phyloP scores from a whole-genome alignment of 768 basidiomycete genomes.

The Hirschioporus abietinus region DNA sequence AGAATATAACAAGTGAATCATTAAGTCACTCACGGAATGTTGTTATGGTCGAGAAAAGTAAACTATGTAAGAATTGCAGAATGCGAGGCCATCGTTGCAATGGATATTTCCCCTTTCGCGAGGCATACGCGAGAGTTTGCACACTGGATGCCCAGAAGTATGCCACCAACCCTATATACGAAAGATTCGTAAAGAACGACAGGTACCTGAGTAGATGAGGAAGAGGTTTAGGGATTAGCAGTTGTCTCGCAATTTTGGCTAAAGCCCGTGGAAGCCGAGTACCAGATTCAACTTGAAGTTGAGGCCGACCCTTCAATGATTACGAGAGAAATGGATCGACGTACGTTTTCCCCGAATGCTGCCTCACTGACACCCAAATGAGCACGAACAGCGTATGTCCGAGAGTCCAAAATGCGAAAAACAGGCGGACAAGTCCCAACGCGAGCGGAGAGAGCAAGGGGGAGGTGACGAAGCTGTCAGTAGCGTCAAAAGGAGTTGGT shows the following conservation, averaged over 20 bases:
- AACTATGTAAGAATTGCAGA: constrained; percentile 52
- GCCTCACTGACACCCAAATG: constrained; percentile 28
- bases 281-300: no score
- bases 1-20: background rate
- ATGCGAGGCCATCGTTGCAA: constrained; percentile 54
- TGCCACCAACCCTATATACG: constrained; percentile 54
- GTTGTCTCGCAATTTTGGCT: background rate
- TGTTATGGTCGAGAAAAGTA: constrained; percentile 44
- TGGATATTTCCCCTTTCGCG: constrained; percentile 34
- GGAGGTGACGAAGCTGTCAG: constrained; percentile 40
- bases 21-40: constrained; percentile 48
- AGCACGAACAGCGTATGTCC: constrained; percentile 34
- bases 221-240: background rate
- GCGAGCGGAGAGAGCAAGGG: constrained; percentile 38
- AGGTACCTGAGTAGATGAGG: constrained; percentile 38
- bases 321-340: constrained; percentile 11
- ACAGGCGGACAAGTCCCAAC: constrained; percentile 41
- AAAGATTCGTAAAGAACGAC: constrained; percentile 60
- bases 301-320: background rate
- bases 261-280: background rate
- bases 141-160: constrained; percentile 57
- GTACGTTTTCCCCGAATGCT: constrained; percentile 28
- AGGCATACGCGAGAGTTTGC: constrained; percentile 44
- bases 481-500: constrained; percentile 2
- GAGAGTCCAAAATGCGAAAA: constrained; percentile 48